phyloP scores from a whole-genome alignment of 306 rosid species.

The Canavalia ensiformis region DNA sequence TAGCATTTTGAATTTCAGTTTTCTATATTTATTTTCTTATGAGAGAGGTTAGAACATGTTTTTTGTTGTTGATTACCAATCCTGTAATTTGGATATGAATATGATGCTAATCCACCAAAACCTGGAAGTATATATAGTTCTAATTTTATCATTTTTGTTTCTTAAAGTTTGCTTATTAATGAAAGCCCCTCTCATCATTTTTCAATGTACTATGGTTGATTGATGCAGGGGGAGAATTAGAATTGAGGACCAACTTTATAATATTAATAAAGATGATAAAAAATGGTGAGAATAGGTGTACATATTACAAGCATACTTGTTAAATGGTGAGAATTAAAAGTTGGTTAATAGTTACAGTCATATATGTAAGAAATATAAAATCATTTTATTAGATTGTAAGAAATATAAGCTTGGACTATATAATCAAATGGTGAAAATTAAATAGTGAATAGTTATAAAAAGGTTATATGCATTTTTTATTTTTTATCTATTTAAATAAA shows the following conservation, averaged over 20 bases:
- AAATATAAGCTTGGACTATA: too few relatives aligned
- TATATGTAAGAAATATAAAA: too few relatives aligned
- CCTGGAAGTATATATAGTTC: conserved; percentile 9
- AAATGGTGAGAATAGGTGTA: too few relatives aligned
- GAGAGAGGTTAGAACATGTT: conserved; percentile 19
- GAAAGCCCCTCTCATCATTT: not conserved
- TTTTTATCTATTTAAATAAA: too few relatives aligned
- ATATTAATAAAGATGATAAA: too few relatives aligned
- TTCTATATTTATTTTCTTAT: conserved; percentile 34
- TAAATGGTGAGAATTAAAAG: too few relatives aligned
- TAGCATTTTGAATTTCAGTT: conserved; percentile 33
- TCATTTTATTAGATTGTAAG: too few relatives aligned
- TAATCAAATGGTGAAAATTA: too few relatives aligned
- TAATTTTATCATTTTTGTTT: not conserved
- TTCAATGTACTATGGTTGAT: not conserved
- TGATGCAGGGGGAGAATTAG: not conserved
- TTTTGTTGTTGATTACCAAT: not conserved
- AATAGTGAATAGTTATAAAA: too few relatives aligned
- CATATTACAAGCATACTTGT: too few relatives aligned
- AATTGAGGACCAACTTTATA: not conserved
- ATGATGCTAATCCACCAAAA: conserved; percentile 30
- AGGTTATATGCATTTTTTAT: too few relatives aligned
- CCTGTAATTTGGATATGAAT: conserved; percentile 35
- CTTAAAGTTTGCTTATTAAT: not conserved
- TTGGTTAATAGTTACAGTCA: too few relatives aligned